A percentile compares a stretch with the other conserved stretches of the same genome.
These are phyloP conservation scores for Vinca minor DNA, from an alignment of 257 asterid genomes.

Conservation along the genomic window DNA sequence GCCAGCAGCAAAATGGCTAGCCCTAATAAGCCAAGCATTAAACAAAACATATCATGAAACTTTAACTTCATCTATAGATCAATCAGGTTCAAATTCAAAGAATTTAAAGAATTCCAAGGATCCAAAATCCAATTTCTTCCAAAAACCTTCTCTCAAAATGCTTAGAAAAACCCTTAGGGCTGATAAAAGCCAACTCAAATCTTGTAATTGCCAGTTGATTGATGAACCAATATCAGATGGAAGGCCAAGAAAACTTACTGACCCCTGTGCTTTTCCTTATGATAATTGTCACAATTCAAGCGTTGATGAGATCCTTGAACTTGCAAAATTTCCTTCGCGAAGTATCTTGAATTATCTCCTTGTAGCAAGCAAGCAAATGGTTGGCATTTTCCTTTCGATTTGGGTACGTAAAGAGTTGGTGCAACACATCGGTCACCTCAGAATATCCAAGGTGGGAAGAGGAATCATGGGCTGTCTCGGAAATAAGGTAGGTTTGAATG, in stretches of 20 bases:
- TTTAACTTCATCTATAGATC: constrained; percentile 15
- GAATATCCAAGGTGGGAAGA: constrained; percentile 69
- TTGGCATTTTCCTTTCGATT: constrained; percentile 65
- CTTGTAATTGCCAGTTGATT: constrained; percentile 48
- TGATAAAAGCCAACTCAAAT: constrained; percentile 36
- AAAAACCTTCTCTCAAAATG: constrained; percentile 51
- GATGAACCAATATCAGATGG: constrained; percentile 16
- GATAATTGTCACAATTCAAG: constrained; percentile 14
- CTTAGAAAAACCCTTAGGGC: constrained; percentile 47
- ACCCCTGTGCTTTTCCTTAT: constrained; percentile 24
- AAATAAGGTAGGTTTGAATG: constrained; percentile 53
- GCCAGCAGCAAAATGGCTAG: constrained; percentile 91
- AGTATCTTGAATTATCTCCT: constrained; percentile 38
- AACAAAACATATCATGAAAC: constrained; percentile 63
- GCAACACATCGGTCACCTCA: constrained; percentile 59
- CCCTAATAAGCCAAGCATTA: constrained; percentile 67
- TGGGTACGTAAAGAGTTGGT: constrained; percentile 71
- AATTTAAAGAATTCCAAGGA: constrained; percentile 21
- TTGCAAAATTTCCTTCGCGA: constrained; percentile 33
- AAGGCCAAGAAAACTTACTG: constrained; percentile 30
- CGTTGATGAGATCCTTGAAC: constrained; percentile 26
- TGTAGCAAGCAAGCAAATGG: constrained; percentile 86
- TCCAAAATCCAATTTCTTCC: constrained; percentile 29
- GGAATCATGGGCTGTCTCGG: constrained; percentile 97
- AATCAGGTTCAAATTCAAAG: constrained; percentile 22